A percentile compares a stretch with the other conserved stretches of the same genome.
Conservation (phyloP, 495 filamentous ascomycete species). For the Penicillium cosmopolitanum region DNA sequence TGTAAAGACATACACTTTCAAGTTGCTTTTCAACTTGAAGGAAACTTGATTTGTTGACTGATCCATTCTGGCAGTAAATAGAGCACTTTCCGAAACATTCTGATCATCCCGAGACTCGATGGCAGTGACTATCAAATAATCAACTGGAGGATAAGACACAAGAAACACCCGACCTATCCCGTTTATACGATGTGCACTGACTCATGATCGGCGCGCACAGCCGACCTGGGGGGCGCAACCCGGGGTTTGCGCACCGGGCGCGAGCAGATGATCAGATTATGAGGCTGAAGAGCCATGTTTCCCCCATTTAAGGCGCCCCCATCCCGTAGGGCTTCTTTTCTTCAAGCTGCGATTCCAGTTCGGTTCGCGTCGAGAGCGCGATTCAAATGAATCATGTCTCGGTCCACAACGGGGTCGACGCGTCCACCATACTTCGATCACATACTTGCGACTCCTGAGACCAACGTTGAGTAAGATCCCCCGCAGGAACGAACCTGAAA, state of each 20-base stretch:
- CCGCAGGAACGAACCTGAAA: not conserved
- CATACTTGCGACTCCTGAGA: constrained; percentile 21
- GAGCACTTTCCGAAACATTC: not conserved
- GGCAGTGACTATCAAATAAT: too few relatives aligned
- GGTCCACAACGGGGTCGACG: constrained; percentile 9
- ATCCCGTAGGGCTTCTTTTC: not conserved
- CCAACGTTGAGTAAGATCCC: constrained; percentile 44
- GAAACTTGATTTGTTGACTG: too few relatives aligned
- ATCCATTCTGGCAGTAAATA: too few relatives aligned
- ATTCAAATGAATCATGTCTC: constrained; percentile 13
- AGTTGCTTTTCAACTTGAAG: too few relatives aligned
- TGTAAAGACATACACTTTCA: too few relatives aligned
- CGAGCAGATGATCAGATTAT: constrained; percentile 24
- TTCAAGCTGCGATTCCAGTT: not conserved
- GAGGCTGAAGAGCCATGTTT: constrained; percentile 22
- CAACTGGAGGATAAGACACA: not conserved
- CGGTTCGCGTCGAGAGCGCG: not conserved
- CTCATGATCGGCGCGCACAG: constrained; percentile 25
- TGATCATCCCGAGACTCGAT: not conserved
- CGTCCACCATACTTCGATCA: constrained; percentile 25
- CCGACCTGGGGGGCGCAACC: constrained; percentile 8
- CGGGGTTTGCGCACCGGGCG: constrained; percentile 19
- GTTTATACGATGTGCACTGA: constrained; percentile 19
- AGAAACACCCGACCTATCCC: not conserved
- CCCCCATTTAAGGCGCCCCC: constrained; percentile 20